Conservation (phyloP, 495 filamentous ascomycete genomes). For the Endocarpon pusillum region DNA sequence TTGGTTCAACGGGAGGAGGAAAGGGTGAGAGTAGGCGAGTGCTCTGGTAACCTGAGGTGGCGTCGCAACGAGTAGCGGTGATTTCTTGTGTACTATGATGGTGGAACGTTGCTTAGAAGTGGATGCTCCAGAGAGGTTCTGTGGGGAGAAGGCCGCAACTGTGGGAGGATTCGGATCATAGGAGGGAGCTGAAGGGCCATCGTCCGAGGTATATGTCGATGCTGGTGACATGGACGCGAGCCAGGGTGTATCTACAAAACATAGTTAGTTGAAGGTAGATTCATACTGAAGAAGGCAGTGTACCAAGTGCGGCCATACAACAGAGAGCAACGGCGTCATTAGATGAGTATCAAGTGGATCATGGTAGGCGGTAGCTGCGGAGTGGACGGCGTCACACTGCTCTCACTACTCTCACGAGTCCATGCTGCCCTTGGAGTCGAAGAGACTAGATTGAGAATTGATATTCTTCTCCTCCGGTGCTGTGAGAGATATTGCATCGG, state of each 20-base stretch:
- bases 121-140: slow-evolving; percentile 49
- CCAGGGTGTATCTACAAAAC: slow-evolving; percentile 49
- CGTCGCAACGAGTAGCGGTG: slow-evolving; percentile 78
- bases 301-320: slow-evolving; percentile 52
- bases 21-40: slow-evolving; percentile 85
- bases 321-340: too few relatives aligned
- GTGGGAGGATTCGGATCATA: slow-evolving; percentile 49
- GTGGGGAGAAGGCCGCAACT: slow-evolving; percentile 72
- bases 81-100: slow-evolving; percentile 92
- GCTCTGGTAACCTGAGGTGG: slow-evolving; percentile 86
- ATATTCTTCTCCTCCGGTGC: too few relatives aligned
- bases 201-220: slow-evolving; percentile 20
- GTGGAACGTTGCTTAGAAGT: slow-evolving; percentile 65
- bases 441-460: too few relatives aligned
- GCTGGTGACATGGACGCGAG: slow-evolving; percentile 39
- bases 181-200: slow-evolving; percentile 20
- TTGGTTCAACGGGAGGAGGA: slow-evolving; percentile 71
- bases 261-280: too few relatives aligned
- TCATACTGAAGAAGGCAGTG: slow-evolving; percentile 10
- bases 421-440: too few relatives aligned
- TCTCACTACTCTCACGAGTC: too few relatives aligned
- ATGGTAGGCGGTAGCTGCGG: too few relatives aligned
- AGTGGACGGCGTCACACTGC: too few relatives aligned
- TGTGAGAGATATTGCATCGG: too few relatives aligned
- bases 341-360: too few relatives aligned